Conservation (phyloP, 768 basidiomycete species). For the Hygrocybe punicea region DNA sequence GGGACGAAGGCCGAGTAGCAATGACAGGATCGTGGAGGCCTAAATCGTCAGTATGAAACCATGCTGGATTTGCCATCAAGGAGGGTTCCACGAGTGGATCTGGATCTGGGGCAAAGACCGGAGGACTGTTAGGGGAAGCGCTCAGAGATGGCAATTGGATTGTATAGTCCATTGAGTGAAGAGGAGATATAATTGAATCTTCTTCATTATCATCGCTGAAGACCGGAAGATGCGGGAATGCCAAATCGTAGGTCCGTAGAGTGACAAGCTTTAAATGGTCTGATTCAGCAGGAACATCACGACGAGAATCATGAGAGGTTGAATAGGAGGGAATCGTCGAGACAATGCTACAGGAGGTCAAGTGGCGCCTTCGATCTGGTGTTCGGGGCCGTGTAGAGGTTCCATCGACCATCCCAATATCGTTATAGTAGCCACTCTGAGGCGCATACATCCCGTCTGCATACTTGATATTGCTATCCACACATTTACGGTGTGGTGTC, state of each 20-base stretch:
- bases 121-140: neutral
- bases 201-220: neutral
- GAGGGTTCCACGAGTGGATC: too few relatives aligned
- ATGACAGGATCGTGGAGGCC: neutral
- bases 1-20: neutral
- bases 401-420: neutral
- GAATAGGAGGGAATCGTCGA: neutral
- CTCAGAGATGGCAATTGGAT: neutral
- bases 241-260: neutral
- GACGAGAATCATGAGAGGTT: neutral
- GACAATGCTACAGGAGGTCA: neutral
- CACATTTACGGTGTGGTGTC: neutral
- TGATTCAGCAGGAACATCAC: neutral
- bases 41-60: neutral
- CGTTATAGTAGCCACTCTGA: neutral
- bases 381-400: neutral
- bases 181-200: constrained; percentile 2
- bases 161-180: neutral
- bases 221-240: neutral
- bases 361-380: neutral
- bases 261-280: neutral
- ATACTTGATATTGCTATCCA: neutral
- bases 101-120: neutral
- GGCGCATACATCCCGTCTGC: neutral
- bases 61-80: neutral